Evolutionary conservation across 2,329 filamentous ascomycete species (phyloP), one percentile per base, ranked within the genome.

Genomic region (Exserohilum rostratum): DNA sequence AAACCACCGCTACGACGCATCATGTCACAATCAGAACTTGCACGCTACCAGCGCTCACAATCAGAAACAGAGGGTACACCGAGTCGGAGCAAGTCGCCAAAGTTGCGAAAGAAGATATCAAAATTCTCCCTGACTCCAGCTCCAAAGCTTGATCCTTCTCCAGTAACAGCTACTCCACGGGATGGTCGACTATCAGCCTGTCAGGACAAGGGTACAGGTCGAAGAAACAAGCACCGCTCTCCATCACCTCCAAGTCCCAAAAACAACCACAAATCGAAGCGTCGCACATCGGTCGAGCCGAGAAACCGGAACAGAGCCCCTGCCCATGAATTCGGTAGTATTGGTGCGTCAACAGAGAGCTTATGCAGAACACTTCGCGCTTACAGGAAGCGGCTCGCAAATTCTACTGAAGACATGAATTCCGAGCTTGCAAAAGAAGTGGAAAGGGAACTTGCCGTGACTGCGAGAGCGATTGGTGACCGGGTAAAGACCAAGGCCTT

Each of bases 1-100:
- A 87, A 87, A 27, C 90, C 89, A 31, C 93, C 93, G 3, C 78
- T 98, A 30, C 85, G 95, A 48, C 89, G 90, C 50, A 90, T 99
- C 7, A 80, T 98, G 29, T 96, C 93, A 1, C 91, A 90, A 65
- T 88, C 89, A 0, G 93, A 98, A 67, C 79, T 98, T 35, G 90
- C 91, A 7, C 90, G 93, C 57, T 93, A 96, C 48, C 81, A 84
- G 58, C 78, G 80, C 48, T 77, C 79, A 15, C 78, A 79, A n/a
- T 75, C 80, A 13, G 71, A 72, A 15, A 66, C 66, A 22, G 57
- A 58, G 29, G 54, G 58, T 4, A 72, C 71, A 5, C 74, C 72
- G 5, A 75, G 77, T 5, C 76, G 79, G n/a, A 78, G 76, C 37
- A 73, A 59, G 57, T 76, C 84, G 1, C 80, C 80, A 5, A 79